Percentiles rank a stretch among this genome's conserved stretches.
These are phyloP conservation scores for Seiridium cupressi DNA, from an alignment of 2,329 filamentous ascomycete genomes.

Conservation along the genomic window DNA sequence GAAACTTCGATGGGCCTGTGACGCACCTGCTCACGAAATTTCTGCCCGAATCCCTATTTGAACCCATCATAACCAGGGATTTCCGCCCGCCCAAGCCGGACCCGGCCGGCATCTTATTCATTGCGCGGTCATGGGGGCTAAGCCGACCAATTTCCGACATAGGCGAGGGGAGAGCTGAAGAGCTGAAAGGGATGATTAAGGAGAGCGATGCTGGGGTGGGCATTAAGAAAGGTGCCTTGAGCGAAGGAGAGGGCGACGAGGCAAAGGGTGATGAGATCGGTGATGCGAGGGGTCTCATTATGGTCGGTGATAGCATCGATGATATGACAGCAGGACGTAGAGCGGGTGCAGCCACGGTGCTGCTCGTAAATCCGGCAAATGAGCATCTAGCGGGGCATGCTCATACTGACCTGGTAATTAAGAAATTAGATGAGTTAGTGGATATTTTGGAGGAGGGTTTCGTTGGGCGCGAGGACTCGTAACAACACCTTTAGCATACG, in stretches of 20 bases:
- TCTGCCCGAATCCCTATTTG: constrained; percentile 65
- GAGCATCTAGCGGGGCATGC: constrained; percentile 65
- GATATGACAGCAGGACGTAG: constrained; percentile 85
- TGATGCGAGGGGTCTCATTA: constrained; percentile 53
- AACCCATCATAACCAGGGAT: constrained; percentile 80
- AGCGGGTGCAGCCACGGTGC: constrained; percentile 86
- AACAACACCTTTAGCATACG: neutral
- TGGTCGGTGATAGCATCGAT: constrained; percentile 81
- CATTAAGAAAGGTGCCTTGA: constrained; percentile 18
- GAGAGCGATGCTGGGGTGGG: constrained; percentile 14
- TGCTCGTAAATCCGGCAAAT: constrained; percentile 85
- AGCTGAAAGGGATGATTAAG: constrained; percentile 16
- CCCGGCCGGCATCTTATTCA: constrained; percentile 84
- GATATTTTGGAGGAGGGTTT: constrained; percentile 74
- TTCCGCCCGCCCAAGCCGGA: constrained; percentile 83
- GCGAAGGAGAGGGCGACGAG: constrained; percentile 17
- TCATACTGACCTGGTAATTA: constrained; percentile 74
- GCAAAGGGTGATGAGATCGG: constrained; percentile 39
- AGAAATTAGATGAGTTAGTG: constrained; percentile 72
- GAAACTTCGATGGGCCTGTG: constrained; percentile 86
- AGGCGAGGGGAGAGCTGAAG: constrained; percentile 11
- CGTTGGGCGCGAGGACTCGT: constrained; percentile 42
- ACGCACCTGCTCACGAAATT: constrained; percentile 73
- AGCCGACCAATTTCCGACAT: constrained; percentile 13
- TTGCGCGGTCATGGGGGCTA: constrained; percentile 76